Percentiles rank a stretch among this genome's conserved stretches.
Conservation (phyloP, 1,139 yeast species). For the Diutina ranongensis region DNA sequence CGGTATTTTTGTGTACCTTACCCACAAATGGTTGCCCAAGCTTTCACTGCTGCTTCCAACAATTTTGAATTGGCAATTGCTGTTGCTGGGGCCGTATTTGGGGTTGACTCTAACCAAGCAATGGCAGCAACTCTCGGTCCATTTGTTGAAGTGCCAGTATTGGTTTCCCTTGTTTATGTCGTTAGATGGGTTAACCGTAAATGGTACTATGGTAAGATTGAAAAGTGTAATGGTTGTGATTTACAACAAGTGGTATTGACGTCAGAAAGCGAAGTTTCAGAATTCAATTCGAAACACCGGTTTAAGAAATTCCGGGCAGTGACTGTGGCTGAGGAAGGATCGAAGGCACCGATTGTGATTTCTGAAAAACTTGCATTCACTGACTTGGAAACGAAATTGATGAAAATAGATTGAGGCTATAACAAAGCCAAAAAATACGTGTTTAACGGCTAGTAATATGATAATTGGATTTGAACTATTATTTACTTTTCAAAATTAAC, state of each 20-base stretch:
- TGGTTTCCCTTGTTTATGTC: background rate
- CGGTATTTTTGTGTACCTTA: conserved; percentile 28
- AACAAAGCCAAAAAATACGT: no score
- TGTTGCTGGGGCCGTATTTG: background rate
- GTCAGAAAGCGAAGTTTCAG: background rate
- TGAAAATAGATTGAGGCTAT: background rate
- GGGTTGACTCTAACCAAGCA: background rate
- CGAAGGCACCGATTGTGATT: background rate
- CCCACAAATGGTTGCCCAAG: conserved; percentile 33
- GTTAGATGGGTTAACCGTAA: background rate
- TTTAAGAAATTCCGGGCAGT: background rate
- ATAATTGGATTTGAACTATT: no score
- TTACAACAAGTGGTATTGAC: background rate
- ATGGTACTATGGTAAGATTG: background rate
- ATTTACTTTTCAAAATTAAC: no score
- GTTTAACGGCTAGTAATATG: no score
- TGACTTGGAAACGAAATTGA: background rate
- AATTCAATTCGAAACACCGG: background rate
- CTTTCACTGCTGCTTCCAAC: conserved; percentile 49
- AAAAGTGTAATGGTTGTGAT: conserved; percentile 1
- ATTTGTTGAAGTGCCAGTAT: conserved; percentile 1
- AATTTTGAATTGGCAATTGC: conserved; percentile 18
- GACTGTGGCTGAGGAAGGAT: background rate
- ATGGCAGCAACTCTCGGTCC: conserved; percentile 4
- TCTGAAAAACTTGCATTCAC: background rate